phyloP scores from a whole-genome alignment of 2,329 filamentous ascomycete species.

The Epichloe baconii region DNA sequence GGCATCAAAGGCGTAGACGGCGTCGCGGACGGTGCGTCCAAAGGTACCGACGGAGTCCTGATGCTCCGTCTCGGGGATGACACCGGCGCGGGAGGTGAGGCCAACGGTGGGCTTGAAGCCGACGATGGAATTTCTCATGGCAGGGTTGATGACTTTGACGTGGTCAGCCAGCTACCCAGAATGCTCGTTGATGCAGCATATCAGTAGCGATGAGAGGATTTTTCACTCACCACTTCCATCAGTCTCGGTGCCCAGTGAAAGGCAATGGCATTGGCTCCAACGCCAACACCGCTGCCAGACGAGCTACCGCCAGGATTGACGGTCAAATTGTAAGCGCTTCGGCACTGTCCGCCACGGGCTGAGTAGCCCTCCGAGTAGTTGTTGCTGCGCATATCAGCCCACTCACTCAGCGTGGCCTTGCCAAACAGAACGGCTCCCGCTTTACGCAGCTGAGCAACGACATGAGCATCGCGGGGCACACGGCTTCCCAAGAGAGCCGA shows the following conservation, averaged over 20 bases:
- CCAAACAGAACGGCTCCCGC: constrained; percentile 59
- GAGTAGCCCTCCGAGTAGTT: constrained; percentile 58
- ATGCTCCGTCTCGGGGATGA: constrained; percentile 53
- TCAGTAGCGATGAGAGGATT: not conserved
- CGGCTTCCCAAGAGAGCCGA: constrained; percentile 52
- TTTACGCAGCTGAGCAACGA: constrained; percentile 46
- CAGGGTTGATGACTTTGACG: constrained; percentile 51
- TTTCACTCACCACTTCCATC: constrained; percentile 43
- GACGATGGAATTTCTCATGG: constrained; percentile 54
- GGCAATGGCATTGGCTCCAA: constrained; percentile 47
- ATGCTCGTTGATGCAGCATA: not conserved
- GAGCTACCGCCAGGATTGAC: constrained; percentile 56
- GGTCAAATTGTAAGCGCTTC: constrained; percentile 56
- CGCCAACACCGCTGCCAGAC: constrained; percentile 51
- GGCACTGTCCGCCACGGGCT: constrained; percentile 47
- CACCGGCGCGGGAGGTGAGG: constrained; percentile 48
- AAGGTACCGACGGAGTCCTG: constrained; percentile 60
- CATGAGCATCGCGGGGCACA: constrained; percentile 54
- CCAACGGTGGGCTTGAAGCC: constrained; percentile 69
- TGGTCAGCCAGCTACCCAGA: not conserved
- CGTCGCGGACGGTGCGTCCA: constrained; percentile 56
- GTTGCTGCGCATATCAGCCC: constrained; percentile 58
- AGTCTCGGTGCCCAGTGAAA: constrained; percentile 64
- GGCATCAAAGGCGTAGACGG: constrained; percentile 49
- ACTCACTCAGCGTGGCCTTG: constrained; percentile 59